These are phyloP conservation scores for Cercospora sp. DNA, from an alignment of 2,329 filamentous ascomycete species.

Conservation along the genomic window DNA sequence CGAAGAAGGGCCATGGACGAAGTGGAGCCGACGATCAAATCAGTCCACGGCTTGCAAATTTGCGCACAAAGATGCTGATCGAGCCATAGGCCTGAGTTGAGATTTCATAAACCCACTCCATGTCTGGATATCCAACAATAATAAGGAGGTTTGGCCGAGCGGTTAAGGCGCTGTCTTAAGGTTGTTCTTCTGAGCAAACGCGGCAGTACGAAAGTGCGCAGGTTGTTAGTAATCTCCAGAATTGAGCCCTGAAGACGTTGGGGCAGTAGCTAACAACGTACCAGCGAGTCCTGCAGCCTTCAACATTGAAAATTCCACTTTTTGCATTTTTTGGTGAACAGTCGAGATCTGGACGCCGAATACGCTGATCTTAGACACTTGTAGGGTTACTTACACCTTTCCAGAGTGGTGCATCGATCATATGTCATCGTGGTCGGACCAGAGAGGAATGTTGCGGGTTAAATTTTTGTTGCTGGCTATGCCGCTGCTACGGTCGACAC, in stretches of 20 bases:
- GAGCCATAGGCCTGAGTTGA: not conserved
- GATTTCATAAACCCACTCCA: not conserved
- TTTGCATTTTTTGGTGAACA: not conserved
- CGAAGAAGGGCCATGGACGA: not conserved
- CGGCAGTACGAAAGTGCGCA: conserved; percentile 9
- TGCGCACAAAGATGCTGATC: not conserved
- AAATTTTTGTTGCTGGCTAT: not conserved
- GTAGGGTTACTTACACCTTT: not conserved
- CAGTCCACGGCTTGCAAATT: not conserved
- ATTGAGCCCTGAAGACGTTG: not conserved
- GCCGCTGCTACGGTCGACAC: not conserved
- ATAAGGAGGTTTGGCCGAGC: conserved; percentile 15
- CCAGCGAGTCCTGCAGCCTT: not conserved
- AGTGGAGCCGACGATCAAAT: not conserved
- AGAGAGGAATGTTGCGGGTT: not conserved
- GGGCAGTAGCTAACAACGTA: not conserved
- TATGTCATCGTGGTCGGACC: not conserved
- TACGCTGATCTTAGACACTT: not conserved
- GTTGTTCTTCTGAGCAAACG: conserved; percentile 1
- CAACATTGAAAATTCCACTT: not conserved
- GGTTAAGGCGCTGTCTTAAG: conserved; percentile 18
- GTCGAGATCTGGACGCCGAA: not conserved
- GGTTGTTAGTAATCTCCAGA: not conserved
- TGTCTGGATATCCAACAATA: not conserved
- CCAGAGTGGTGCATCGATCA: not conserved